A percentile compares a stretch with the other conserved stretches of the same genome.
Conservation (phyloP, 1,284 basidiomycete species). For the Peniophora sp. region DNA sequence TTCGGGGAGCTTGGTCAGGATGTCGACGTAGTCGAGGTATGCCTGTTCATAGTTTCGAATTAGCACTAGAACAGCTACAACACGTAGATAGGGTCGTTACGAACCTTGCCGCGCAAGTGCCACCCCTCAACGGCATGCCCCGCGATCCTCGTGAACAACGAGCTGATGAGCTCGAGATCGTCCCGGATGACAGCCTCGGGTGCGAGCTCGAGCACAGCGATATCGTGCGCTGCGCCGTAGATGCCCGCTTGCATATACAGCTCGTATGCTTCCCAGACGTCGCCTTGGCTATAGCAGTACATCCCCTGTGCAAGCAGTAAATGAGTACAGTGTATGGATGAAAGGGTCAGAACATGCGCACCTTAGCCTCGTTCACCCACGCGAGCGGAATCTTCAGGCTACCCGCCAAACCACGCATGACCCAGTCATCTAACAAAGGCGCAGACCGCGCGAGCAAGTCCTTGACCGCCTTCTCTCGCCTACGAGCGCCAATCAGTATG, state of each 20-base stretch:
- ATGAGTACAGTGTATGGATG: constrained; percentile 6
- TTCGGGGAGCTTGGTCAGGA: constrained; percentile 54
- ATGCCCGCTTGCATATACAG: constrained; percentile 67
- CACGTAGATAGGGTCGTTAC: constrained; percentile 11
- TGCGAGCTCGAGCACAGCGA: constrained; percentile 79
- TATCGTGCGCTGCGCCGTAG: constrained; percentile 71
- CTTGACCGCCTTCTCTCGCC: constrained; percentile 76
- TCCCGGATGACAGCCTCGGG: constrained; percentile 83
- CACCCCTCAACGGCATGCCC: constrained; percentile 63
- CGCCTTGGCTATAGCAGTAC: constrained; percentile 51
- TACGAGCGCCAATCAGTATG: constrained; percentile 15
- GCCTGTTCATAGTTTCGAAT: constrained; percentile 29
- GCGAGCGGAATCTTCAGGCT: constrained; percentile 73
- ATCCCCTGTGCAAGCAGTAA: constrained; percentile 53
- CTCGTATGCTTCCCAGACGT: constrained; percentile 74
- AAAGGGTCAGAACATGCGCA: constrained; percentile 22
- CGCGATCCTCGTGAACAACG: constrained; percentile 67
- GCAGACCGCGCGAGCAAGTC: constrained; percentile 77
- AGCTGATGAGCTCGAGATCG: constrained; percentile 67
- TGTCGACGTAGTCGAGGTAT: constrained; percentile 62
- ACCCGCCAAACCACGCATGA: constrained; percentile 64
- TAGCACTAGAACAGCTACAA: background rate
- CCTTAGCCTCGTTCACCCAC: constrained; percentile 89
- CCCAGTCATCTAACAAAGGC: constrained; percentile 59
- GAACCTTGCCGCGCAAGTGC: constrained; percentile 74